Percentiles rank a stretch among this genome's conserved stretches.
phyloP scores from a whole-genome alignment of 352 stramenopile genomes.

The Phytophthora pini region DNA sequence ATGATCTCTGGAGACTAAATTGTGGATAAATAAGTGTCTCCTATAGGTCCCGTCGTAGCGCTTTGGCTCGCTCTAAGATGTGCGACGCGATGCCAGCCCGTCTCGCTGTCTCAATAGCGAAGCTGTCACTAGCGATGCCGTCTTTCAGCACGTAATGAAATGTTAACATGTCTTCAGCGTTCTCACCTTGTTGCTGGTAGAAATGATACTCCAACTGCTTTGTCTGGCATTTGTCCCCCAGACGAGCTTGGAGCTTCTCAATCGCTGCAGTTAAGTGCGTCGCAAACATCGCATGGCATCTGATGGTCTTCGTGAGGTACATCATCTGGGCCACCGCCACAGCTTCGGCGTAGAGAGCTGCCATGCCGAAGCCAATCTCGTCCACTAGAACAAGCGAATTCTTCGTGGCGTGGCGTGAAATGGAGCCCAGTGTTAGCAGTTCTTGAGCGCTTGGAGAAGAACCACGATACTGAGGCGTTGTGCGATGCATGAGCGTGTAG shows the following conservation, averaged over 20 bases:
- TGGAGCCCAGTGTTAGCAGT: conserved; percentile 33
- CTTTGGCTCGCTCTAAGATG: conserved; percentile 24
- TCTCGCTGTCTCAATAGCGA: conserved; percentile 36
- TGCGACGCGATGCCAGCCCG: conserved; percentile 27
- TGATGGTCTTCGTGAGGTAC: conserved; percentile 34
- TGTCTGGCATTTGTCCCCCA: conserved; percentile 25
- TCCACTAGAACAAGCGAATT: conserved; percentile 55
- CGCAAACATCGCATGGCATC: conserved; percentile 46
- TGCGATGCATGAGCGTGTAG: conserved; percentile 73
- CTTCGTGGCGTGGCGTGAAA: conserved; percentile 33
- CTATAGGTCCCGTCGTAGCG: conserved; percentile 10
- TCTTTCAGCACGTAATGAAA: conserved; percentile 43
- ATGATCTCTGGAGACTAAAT: conserved; percentile 48
- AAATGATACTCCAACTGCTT: conserved; percentile 39
- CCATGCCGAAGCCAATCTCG: conserved; percentile 53
- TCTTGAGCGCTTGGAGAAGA: conserved; percentile 14
- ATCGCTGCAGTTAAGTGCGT: conserved; percentile 44
- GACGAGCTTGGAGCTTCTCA: conserved; percentile 16
- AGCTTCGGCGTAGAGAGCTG: conserved; percentile 28
- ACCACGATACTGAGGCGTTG: not conserved
- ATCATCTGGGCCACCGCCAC: conserved; percentile 35
- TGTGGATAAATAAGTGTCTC: not conserved
- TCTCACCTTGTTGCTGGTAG: not conserved
- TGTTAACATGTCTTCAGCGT: conserved; percentile 11
- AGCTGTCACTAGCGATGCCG: conserved; percentile 41